Conservation (phyloP, 73 alveolate species). For the Stentor coeruleus region DNA sequence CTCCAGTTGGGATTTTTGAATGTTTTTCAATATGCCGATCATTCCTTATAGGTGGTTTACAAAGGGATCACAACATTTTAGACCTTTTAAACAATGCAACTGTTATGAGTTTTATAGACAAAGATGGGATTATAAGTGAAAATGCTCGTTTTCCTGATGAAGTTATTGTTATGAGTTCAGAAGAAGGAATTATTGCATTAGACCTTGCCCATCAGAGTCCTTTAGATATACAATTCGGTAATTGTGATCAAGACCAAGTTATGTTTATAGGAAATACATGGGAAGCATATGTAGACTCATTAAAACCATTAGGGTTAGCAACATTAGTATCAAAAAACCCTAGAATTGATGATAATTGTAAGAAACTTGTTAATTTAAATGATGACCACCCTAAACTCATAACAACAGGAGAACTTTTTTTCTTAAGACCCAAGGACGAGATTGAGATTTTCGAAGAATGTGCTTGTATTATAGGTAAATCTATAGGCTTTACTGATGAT, state of each 20-base stretch:
- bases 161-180: constrained; percentile 19
- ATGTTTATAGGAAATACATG: background rate
- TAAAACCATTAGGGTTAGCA: constrained; percentile 27
- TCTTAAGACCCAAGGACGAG: background rate
- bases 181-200: background rate
- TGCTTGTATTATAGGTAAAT: background rate
- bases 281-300: background rate
- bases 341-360: background rate
- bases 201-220: constrained; percentile 17
- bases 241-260: background rate
- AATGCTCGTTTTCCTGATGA: constrained; percentile 22
- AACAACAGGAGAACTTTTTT: constrained; percentile 20
- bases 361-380: background rate
- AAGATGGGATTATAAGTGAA: constrained; percentile 30
- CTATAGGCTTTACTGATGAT: constrained; percentile 12
- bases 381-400: constrained; percentile 13
- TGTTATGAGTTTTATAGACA: constrained; percentile 21
- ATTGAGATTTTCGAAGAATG: constrained; percentile 25
- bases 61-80: background rate
- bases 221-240: background rate
- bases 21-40: constrained; percentile 17
- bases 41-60: constrained; percentile 16
- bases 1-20: background rate
- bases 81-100: background rate
- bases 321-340: constrained; percentile 6